phyloP scores from a whole-genome alignment of 129 eudicot genomes.

The Helichrysum umbraculigerum region DNA sequence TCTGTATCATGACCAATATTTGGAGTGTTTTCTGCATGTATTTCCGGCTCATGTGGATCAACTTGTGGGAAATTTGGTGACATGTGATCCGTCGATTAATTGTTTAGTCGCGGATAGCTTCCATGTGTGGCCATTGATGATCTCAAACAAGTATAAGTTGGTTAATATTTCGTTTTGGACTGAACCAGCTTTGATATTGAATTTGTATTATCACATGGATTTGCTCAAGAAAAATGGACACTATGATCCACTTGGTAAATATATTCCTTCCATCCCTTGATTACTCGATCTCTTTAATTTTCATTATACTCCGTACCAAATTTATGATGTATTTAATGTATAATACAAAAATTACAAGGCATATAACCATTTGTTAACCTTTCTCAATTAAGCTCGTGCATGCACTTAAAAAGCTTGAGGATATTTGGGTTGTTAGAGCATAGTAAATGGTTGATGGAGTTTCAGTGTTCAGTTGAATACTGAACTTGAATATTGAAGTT shows the following conservation, averaged over 20 bases:
- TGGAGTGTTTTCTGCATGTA: conserved; percentile 48
- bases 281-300: not conserved
- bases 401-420: no score
- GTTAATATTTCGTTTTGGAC: no score
- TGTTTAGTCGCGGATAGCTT: conserved; percentile 67
- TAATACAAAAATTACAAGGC: no score
- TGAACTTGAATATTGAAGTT: no score
- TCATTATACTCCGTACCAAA: no score
- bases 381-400: no score
- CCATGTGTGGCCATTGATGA: conserved; percentile 52
- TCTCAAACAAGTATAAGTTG: conserved; percentile 52
- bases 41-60: conserved; percentile 64
- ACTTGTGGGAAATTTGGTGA: conserved; percentile 40
- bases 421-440: no score
- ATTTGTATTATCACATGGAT: conserved; percentile 59
- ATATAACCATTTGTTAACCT: no score
- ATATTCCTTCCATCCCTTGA: conserved; percentile 2
- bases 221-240: conserved; percentile 63
- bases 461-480: no score
- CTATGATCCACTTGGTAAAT: conserved; percentile 48
- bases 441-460: no score
- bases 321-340: no score
- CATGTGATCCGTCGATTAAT: conserved; percentile 33
- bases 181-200: conserved; percentile 62
- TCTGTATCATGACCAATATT: conserved; percentile 51